Evolutionary conservation across 352 stramenopile species (phyloP), one percentile per base, ranked within the genome.

Genomic region (Phytophthora syringae): DNA sequence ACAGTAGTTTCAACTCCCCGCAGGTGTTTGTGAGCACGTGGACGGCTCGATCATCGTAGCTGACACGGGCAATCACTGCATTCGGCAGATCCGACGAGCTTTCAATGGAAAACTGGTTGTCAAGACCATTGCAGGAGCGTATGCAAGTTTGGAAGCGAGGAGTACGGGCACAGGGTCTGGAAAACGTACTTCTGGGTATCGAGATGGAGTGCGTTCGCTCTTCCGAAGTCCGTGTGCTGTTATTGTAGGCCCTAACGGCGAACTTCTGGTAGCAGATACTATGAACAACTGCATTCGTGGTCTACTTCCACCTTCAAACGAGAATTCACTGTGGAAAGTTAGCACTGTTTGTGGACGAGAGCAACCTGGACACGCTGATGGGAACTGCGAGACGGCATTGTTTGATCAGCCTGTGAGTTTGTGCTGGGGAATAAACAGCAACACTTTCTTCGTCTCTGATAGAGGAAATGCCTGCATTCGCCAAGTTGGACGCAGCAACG

Each of bases 251-350:
- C 18, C 45, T 6, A 22, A 54, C 51, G 69, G 74, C 0, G 74
- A 80, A 20, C 28, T 88, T 16, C 30, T 88, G 3, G 74, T 88
- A 24, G 74, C 76, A 1, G 79, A 88, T 25, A 86, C 76, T 3
- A 86, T 86, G 76, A 86, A 86, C 48, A 80, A 88, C 28, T 84
- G 76, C 72, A 76, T 88, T 52, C 74, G 76, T 24, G 74, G 63
- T 25, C 39, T 87, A 4, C 7, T 64, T 44, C 51, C 62, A 51
- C 43, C 56, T 20, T 49, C 30, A 9, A 40, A 60, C 28, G 32
- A 27, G 5, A 52, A 27, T 21, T 49, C 50, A 37, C 32, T 42
- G 2, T 83, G 72, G 74, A 45, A 65, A 50, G 62, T 60, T 16
- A 67, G 36, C 13, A 82, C 71, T 0, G 47, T 82, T 37, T 80